A percentile compares a stretch with the other conserved stretches of the same genome.
phyloP scores from a whole-genome alignment of 768 basidiomycete genomes.

The Lepiota subincarnata region DNA sequence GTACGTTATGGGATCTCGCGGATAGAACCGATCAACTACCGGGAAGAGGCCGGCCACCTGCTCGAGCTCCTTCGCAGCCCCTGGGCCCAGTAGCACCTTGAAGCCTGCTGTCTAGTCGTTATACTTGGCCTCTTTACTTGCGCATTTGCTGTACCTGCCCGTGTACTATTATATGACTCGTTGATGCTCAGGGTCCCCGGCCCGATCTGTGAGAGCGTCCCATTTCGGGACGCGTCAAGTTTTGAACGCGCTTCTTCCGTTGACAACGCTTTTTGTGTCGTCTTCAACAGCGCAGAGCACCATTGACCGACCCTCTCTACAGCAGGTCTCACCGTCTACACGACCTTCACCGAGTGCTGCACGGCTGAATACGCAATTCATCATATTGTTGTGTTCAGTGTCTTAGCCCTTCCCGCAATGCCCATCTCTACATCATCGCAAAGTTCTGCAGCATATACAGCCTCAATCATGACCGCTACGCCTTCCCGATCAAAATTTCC shows the following conservation, averaged over 20 bases:
- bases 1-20: constrained; percentile 79
- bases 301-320: no score
- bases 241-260: constrained; percentile 19
- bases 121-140: neutral
- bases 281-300: neutral
- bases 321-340: neutral
- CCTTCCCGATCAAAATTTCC: constrained; percentile 20
- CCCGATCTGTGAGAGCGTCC: constrained; percentile 11
- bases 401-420: constrained; percentile 5
- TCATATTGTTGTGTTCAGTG: neutral
- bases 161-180: constrained; percentile 7
- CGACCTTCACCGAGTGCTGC: neutral
- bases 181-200: constrained; percentile 6
- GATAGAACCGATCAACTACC: constrained; percentile 63
- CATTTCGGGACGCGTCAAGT: constrained; percentile 17
- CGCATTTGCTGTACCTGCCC: neutral
- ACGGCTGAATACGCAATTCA: neutral
- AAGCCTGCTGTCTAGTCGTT: neutral
- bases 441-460: constrained; percentile 1
- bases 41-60: constrained; percentile 57
- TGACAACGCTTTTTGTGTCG: constrained; percentile 13
- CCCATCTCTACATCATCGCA: constrained; percentile 15
- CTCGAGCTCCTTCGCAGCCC: constrained; percentile 53
- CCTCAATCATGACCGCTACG: constrained; percentile 13
- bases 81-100: constrained; percentile 45